Evolutionary conservation across 1,284 basidiomycete genomes (phyloP).

Genomic region (Afroboletus lepidellus): DNA sequence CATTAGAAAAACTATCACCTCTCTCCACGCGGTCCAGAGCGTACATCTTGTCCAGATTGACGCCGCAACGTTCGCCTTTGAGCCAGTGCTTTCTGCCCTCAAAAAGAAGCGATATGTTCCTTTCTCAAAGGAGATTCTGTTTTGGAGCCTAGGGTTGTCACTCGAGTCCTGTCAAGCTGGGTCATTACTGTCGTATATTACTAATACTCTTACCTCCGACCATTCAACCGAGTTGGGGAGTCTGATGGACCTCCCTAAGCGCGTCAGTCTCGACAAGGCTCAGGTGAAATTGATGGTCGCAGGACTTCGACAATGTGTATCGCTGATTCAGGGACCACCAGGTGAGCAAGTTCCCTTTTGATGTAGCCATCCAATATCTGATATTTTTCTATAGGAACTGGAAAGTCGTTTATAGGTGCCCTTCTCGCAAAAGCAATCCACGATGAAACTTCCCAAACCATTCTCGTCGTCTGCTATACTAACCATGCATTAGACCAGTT

Average conservation of each 20-base stretch:
- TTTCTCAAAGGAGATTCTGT: slow-evolving; percentile 47
- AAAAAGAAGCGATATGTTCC: slow-evolving; percentile 42
- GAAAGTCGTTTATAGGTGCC: slow-evolving; percentile 66
- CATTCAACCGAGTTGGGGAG: slow-evolving; percentile 38
- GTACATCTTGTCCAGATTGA: slow-evolving; percentile 53
- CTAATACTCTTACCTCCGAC: slow-evolving; percentile 32
- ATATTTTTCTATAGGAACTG: slow-evolving; percentile 47
- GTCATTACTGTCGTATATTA: slow-evolving; percentile 33
- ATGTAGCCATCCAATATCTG: not conserved
- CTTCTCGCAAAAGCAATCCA: slow-evolving; percentile 56
- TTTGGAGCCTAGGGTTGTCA: slow-evolving; percentile 40
- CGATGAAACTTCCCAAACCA: slow-evolving; percentile 42
- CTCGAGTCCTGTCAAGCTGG: not conserved
- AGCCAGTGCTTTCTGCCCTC: slow-evolving; percentile 54
- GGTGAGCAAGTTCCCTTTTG: slow-evolving; percentile 38
- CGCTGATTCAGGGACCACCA: slow-evolving; percentile 65
- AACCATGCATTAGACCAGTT: slow-evolving; percentile 70
- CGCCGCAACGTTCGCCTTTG: slow-evolving; percentile 56
- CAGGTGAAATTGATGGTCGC: slow-evolving; percentile 50
- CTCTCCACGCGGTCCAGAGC: slow-evolving; percentile 35
- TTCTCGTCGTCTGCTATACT: slow-evolving; percentile 65
- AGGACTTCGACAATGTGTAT: slow-evolving; percentile 50
- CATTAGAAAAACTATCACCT: slow-evolving; percentile 37
- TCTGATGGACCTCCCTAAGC: slow-evolving; percentile 36
- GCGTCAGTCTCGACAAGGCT: slow-evolving; percentile 47